Evolutionary conservation across 768 basidiomycete species (phyloP), one percentile per base, ranked within the genome.

Genomic region (Boletellus emodensis): DNA sequence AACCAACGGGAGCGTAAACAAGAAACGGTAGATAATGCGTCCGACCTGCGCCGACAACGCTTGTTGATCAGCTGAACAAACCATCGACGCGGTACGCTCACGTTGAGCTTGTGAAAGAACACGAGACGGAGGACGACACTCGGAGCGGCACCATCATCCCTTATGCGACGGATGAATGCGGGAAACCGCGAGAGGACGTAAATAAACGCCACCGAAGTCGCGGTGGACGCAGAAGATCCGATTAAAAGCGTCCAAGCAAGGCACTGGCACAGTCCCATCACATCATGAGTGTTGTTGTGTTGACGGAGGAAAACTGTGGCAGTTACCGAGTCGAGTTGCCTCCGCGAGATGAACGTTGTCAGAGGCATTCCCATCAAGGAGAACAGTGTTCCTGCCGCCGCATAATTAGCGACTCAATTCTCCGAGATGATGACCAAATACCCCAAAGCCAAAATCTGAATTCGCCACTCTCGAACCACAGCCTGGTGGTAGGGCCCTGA

Each of bases 401-500:
- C 48, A 32, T 36, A 46, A 56, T 56, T 54, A 56, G 51, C 38
- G 41, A 49, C 45, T 49, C 24, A 40, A 59, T 24, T 14, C 46
- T 48, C 44, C 20, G 22, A 10, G 17, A 22, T 1, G 36, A 49
- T 15, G 40, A 8, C 39, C 30, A 28, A 15, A 69, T 62, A 87
- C 87, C 84, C 40, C 80, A 62, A 49, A 76, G 81, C 90, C 90
- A 92, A 15, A 79, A 61, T 39, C 76, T 75, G 64, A 84, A 91
- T 66, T 92, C 88, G 79, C 81, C 82, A 62, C 87, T 87, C 20
- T 79, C 71, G 65, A 91, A 91, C 90, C 90, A 92, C 30, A 81
- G 73, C 4, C 83, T 79, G 60, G 83, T 80, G 39, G 73, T 69
- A 0, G 85, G 84, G 4, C 85, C 84, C 68, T 90, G 89, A 55